Evolutionary conservation across 2,329 filamentous ascomycete genomes (phyloP), one percentile per base, ranked within the genome.

Genomic region (Hortaea sp.): DNA sequence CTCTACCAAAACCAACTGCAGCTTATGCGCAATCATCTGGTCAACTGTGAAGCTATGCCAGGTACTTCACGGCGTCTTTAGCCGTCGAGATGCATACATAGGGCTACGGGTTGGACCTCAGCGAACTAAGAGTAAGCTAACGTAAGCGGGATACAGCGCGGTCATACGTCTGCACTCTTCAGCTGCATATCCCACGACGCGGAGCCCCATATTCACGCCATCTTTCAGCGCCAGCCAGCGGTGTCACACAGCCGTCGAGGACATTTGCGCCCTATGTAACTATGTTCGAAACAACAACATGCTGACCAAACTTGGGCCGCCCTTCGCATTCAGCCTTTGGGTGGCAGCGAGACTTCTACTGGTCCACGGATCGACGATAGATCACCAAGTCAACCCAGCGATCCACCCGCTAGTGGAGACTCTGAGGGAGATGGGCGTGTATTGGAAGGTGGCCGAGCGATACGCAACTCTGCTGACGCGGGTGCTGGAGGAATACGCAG

Each of bases 291-390:
- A 79, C 49, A 84, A 87, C 56, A 76, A 76, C 43, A 77, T 94
- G 63, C 73, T 95, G 13, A 75, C 80, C 42, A 88, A 88, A 62
- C 78, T 95, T 11, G 89, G 89, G 0, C 88, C 88, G 0, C 88
- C 88, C 0, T 95, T 95, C 62, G 88, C 88, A 3, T 95, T 95
- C 61, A 88, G 86, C 0, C 73, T 95, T 1, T 95, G 89, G 89
- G 89, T 95, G 11, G 88, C 86, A 3, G 88, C 89, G 5, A 82
- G 89, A 3, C 74, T 95, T 3, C 73, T 94, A 5, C 80, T 95
- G 6, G 89, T 95, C 2, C 88, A 95, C 63, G 88, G 88, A 28
- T 92, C 86, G 6, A 94, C 88, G 0, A 88, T 94, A 46, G 86
- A 92, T 54, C 85, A 85, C 63, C 85, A 84, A 51, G 74, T 94